Conservation (phyloP, 345 rosid genomes). For the Hypericum androsaemum region DNA sequence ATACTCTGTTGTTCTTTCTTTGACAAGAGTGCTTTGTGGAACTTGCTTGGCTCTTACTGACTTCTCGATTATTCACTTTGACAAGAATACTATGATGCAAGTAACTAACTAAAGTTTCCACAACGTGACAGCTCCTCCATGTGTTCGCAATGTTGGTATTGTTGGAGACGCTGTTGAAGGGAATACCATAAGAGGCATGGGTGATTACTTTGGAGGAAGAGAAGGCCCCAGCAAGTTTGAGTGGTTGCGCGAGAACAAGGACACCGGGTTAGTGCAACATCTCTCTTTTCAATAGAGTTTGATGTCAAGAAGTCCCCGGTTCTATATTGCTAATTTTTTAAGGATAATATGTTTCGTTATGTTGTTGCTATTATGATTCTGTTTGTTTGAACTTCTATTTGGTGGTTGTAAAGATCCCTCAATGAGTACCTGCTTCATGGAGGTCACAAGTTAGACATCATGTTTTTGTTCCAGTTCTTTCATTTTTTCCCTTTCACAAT, state of each 20-base stretch:
- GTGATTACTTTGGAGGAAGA: conserved; percentile 90
- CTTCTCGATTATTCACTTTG: neutral
- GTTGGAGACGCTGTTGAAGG: conserved; percentile 84
- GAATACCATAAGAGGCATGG: conserved; percentile 59
- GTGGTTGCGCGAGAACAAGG: conserved; percentile 71
- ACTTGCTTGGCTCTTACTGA: neutral
- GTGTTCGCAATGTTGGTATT: conserved; percentile 61
- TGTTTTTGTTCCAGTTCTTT: no score
- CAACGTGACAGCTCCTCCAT: conserved; percentile 74
- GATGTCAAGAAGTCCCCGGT: no score
- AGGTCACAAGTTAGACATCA: no score
- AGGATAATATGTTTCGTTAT: no score
- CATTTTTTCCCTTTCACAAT: no score
- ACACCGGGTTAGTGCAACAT: conserved; percentile 55
- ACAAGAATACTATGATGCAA: neutral
- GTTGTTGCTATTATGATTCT: no score
- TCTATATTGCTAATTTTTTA: no score
- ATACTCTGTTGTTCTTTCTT: no score
- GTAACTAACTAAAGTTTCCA: conserved; percentile 9
- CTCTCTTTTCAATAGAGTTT: neutral
- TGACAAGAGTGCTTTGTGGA: neutral
- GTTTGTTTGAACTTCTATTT: no score
- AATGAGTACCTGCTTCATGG: no score
- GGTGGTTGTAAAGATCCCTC: no score
- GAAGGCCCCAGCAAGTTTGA: conserved; percentile 98